Conservation (phyloP, 2,329 filamentous ascomycete genomes). For the Celoporthe dispersa region DNA sequence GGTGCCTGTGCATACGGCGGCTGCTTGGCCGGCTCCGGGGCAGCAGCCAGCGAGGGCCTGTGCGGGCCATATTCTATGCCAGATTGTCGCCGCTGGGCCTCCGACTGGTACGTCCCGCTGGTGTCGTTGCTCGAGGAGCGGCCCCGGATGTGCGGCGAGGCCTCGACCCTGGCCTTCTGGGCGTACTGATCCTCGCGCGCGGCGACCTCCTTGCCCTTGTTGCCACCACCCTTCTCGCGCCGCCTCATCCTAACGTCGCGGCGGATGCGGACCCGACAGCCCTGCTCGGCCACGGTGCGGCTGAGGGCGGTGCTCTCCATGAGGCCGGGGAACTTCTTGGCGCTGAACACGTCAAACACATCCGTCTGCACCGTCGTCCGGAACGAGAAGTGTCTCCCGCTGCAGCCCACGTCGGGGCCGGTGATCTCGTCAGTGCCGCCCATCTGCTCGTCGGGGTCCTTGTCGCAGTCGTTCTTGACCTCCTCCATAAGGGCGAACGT, state of each 20-base stretch:
- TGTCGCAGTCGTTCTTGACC: conserved; percentile 82
- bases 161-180: conserved; percentile 39
- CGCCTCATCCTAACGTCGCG: conserved; percentile 64
- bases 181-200: conserved; percentile 39
- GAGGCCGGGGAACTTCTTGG: conserved; percentile 97
- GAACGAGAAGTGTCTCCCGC: conserved; percentile 24
- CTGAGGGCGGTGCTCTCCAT: conserved; percentile 88
- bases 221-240: conserved; percentile 53
- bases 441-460: conserved; percentile 57
- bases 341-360: conserved; percentile 88
- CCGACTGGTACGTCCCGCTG: conserved; percentile 37
- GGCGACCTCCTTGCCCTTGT: conserved; percentile 34
- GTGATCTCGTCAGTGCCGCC: conserved; percentile 39
- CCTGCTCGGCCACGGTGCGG: conserved; percentile 91
- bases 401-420: conserved; percentile 34
- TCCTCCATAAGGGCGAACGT: conserved; percentile 94
- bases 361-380: conserved; percentile 63
- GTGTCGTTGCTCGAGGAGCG: conserved; percentile 42
- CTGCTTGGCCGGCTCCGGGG: conserved; percentile 32
- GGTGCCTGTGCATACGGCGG: conserved; percentile 34
- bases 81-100: conserved; percentile 40
- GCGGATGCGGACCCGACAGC: conserved; percentile 92
- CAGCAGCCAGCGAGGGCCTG: conserved; percentile 33
- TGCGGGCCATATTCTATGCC: conserved; percentile 39
- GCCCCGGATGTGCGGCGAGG: conserved; percentile 38